Base-by-base conservation (phyloP, 306 rosid species). In the Oemleria cerasiformis region DNA sequence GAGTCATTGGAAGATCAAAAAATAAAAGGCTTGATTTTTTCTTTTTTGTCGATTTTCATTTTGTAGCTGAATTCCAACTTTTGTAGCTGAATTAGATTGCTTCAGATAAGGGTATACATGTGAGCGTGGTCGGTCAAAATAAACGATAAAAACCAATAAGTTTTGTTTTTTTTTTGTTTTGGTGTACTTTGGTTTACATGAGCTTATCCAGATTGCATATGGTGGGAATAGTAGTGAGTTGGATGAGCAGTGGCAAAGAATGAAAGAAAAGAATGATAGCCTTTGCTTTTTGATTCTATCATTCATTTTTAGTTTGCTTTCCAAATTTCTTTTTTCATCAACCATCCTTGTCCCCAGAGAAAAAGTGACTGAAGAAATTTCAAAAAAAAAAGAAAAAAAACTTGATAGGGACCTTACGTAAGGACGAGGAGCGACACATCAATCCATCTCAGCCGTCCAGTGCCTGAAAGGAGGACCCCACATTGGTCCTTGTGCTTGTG, bases 201-300 rank as follows among this genome's bases (percentile, higher is more conserved):
- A 59, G 72, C 85, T 86, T 88, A 79, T 83, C 93, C 90, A 75
- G 41, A 67, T 67, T 65, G 78, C 84, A 55, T 65, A 60, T 74
- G 82, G 85, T 75, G 88, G 88, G 84, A 80, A 79, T 68, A 74
- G 84, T 81, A 30, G 36, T 30, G 63, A 49, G 66, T 15, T 25
- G 40, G 72, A 36, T 63, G 72, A 63, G 70, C 81, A 71, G 40
- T 56, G 71, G 77, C 79, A 60, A 62, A 73, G 50, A 78, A 77
- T 72, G 76, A 68, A 65, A 54, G 51, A 72, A 75, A 65, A 54
- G 51, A 72, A 75, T 79, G 73, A 68, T 67, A 62, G 70, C 77
- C 80, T 63, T 54, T 59, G 75, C 78, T 81, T 73, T 81, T 79
- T 42, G 11, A 25, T 69, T 50, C 43, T 71, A 67, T 84, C 41